Conservation (phyloP, 441 rosid species). For the Pelargonium australe region DNA sequence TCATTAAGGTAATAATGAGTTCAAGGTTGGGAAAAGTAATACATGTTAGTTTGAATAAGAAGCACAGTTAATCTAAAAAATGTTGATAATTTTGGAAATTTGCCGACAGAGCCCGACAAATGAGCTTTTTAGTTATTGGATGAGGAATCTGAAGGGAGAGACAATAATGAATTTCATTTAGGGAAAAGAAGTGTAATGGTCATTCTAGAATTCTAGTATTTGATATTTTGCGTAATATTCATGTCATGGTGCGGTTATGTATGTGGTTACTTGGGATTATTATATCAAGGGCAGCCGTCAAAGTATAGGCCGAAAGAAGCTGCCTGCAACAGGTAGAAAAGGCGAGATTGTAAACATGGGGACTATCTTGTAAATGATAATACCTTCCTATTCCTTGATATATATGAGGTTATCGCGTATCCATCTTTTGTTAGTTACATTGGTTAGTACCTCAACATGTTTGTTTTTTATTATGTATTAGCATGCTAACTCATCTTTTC, state of each 20-base stretch:
- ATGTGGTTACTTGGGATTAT: not conserved
- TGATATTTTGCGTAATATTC: not conserved
- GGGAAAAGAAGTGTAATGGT: not conserved
- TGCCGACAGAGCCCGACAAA: not conserved
- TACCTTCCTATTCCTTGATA: not conserved
- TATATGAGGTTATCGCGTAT: not conserved
- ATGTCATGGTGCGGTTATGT: not conserved
- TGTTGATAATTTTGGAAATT: not conserved
- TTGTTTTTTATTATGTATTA: not conserved
- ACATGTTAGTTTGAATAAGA: not conserved
- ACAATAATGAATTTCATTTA: not conserved
- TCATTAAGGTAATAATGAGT: not conserved
- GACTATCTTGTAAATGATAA: not conserved
- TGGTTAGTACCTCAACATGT: not conserved
- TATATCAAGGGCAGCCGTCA: not conserved
- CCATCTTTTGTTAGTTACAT: not conserved
- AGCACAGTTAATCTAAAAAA: not conserved
- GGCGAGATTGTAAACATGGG: not conserved
- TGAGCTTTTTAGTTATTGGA: not conserved
- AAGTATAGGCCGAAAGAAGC: not conserved
- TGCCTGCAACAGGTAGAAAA: not conserved
- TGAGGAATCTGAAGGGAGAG: not conserved
- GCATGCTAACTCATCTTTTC: conserved; percentile 18
- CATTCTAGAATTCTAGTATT: conserved; percentile 1
- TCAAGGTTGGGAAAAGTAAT: not conserved